Evolutionary conservation across 495 filamentous ascomycete genomes (phyloP), one percentile per base, ranked within the genome.

Genomic region (Pyrenula massariospora): DNA sequence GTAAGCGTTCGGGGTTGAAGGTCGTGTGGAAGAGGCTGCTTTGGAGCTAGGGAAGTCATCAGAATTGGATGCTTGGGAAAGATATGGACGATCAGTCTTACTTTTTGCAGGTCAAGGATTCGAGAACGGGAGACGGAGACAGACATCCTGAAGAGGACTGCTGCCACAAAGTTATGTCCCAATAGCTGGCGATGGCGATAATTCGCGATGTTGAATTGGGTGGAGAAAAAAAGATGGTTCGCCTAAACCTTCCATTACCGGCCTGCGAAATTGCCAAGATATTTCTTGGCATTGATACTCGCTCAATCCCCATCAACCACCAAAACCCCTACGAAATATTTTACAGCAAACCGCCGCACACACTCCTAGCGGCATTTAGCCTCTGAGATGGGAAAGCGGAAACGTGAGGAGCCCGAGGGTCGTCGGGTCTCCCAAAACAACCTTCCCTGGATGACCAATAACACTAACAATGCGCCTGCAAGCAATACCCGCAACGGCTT

Each of bases 11-110:
- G 12, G 93, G 93, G 71, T 98, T 98, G 77, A 83, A 96, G 51
- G 87, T 95, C 23, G 84, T 84, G 52, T 82, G 83, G 77, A 98
- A 98, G 69, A 98, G 84, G 67, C 84, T 82, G 76, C 87, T 94
- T 83, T 89, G 89, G 61, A 82, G 80, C 92, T 96, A 56, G 19
- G 25, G 25, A 48, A 22, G n/a, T n/a, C 23, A 50, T 25, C 12
- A 23, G 36, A 49, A 47, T 22, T 50, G 3, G 19, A 25, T 51
- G 49, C 59, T 25, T 31, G 22, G 24, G 24, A 52, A 59, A 22
- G 19, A 19, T n/a, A 42, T n/a, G 48, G 31, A 15, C 8, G 15
- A 8, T 5, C 5, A 5, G 15, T 8, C 8, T 15, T 42, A 42
- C 31, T 84, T 88, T 89, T 70, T 88, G 78, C 54, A 95, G 78